Evolutionary conservation across 257 asterid genomes (phyloP).

Genomic region (Primulina huaijiensis): DNA sequence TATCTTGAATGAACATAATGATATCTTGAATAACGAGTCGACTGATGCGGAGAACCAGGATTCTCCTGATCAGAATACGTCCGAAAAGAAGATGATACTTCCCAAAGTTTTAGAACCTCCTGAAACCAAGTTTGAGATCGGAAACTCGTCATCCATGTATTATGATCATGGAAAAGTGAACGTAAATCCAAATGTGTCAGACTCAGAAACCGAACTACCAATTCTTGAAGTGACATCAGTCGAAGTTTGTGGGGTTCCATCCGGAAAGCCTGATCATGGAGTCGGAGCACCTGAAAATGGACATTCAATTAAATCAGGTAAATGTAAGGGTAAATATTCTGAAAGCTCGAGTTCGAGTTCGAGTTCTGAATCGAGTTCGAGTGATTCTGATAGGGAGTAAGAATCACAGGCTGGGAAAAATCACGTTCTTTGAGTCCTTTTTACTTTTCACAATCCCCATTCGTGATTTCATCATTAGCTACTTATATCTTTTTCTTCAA

Average conservation of each 20-base stretch:
- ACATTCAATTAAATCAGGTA: slow-evolving; percentile 20
- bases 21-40: slow-evolving; percentile 18
- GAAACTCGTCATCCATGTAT: slow-evolving; percentile 2
- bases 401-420: slow-evolving; percentile 1
- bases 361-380: slow-evolving; percentile 26
- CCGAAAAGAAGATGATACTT: slow-evolving; percentile 19
- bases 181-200: not conserved
- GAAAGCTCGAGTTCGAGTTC: slow-evolving; percentile 28
- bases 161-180: not conserved
- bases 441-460: not conserved
- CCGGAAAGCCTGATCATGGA: slow-evolving; percentile 19
- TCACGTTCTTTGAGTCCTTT: slow-evolving; percentile 6
- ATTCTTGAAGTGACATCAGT: slow-evolving; percentile 6
- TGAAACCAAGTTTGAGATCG: not conserved
- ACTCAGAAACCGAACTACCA: slow-evolving; percentile 5
- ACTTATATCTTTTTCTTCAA: no score
- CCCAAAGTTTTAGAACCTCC: not conserved
- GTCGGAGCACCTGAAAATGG: slow-evolving; percentile 14
- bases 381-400: slow-evolving; percentile 22
- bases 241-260: not conserved
- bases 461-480: not conserved
- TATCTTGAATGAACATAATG: slow-evolving; percentile 29
- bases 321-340: slow-evolving; percentile 25
- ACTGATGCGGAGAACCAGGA: slow-evolving; percentile 22
- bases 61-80: slow-evolving; percentile 25